Conservation (phyloP, 1,139 yeast species). For the Scheffersomyces insectosa region DNA sequence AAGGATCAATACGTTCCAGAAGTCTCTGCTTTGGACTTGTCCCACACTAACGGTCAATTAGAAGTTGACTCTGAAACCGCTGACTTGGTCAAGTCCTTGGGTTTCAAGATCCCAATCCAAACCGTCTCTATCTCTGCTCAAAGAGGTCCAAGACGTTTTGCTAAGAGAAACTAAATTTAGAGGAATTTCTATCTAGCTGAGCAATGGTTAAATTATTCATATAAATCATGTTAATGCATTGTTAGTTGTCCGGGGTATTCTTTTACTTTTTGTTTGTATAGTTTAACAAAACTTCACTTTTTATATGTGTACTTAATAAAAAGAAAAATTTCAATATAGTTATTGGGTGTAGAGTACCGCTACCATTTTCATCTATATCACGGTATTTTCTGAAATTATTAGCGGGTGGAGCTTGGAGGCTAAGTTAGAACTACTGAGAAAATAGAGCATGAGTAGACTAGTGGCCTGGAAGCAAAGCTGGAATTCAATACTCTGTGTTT, state of each 20-base stretch:
- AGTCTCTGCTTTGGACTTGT: constrained; percentile 98
- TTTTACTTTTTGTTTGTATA: not conserved
- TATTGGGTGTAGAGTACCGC: too few relatives aligned
- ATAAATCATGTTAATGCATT: not conserved
- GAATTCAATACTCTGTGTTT: too few relatives aligned
- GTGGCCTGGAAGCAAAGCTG: too few relatives aligned
- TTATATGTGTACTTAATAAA: constrained; percentile 9
- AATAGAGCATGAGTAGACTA: too few relatives aligned
- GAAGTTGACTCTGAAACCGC: constrained; percentile 98
- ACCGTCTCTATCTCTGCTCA: constrained; percentile 91
- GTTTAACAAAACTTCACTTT: constrained; percentile 7
- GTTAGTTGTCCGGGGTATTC: not conserved
- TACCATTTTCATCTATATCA: too few relatives aligned
- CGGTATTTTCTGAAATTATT: too few relatives aligned
- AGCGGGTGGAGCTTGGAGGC: too few relatives aligned
- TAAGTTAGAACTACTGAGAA: too few relatives aligned
- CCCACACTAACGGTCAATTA: constrained; percentile 94
- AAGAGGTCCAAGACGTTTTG: constrained; percentile 93
- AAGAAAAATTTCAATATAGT: not conserved
- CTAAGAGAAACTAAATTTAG: constrained; percentile 77
- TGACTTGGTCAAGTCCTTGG: constrained; percentile 92
- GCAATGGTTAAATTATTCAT: not conserved
- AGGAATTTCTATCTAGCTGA: not conserved
- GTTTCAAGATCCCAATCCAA: constrained; percentile 92
- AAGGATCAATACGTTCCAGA: constrained; percentile 99